phyloP scores from a whole-genome alignment of 1,139 yeast species.

The Diutina sp. region DNA sequence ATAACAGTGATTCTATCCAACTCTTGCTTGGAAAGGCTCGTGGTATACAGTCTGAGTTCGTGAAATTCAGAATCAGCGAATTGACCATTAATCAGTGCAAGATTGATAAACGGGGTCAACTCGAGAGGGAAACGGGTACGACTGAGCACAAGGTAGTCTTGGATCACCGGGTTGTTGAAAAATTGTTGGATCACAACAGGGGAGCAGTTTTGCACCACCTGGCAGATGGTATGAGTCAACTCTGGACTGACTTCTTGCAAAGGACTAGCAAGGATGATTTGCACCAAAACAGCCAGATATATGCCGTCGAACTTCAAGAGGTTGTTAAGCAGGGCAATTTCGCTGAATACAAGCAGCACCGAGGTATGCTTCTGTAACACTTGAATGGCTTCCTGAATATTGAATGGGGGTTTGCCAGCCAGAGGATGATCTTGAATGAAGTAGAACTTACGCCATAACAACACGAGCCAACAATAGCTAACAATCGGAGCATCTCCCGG shows the following conservation, averaged over 20 bases:
- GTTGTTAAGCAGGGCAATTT: constrained; percentile 28
- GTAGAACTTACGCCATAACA: constrained; percentile 42
- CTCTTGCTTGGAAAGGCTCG: constrained; percentile 21
- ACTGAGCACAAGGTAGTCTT: constrained; percentile 42
- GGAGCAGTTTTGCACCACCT: constrained; percentile 43
- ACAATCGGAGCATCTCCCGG: constrained; percentile 33
- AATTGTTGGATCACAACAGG: constrained; percentile 42
- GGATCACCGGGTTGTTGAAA: constrained; percentile 41
- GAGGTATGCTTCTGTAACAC: constrained; percentile 3
- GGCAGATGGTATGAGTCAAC: constrained; percentile 37
- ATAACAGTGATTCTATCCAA: constrained; percentile 27
- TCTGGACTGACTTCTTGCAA: constrained; percentile 37
- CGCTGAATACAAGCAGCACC: constrained; percentile 27
- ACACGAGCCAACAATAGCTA: constrained; percentile 60
- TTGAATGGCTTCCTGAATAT: constrained; percentile 3
- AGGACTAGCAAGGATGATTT: constrained; percentile 49
- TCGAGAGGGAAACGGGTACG: constrained; percentile 70
- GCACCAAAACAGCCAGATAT: constrained; percentile 46
- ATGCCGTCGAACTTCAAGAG: constrained; percentile 31
- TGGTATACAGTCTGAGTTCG: constrained; percentile 49
- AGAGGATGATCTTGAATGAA: constrained; percentile 28
- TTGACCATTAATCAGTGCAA: constrained; percentile 51
- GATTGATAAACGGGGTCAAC: constrained; percentile 45
- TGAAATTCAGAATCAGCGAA: constrained; percentile 55
- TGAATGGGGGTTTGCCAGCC: constrained; percentile 4